Evolutionary conservation across 768 basidiomycete species (phyloP).

Genomic region (Sporobolomyces phaffii): DNA sequence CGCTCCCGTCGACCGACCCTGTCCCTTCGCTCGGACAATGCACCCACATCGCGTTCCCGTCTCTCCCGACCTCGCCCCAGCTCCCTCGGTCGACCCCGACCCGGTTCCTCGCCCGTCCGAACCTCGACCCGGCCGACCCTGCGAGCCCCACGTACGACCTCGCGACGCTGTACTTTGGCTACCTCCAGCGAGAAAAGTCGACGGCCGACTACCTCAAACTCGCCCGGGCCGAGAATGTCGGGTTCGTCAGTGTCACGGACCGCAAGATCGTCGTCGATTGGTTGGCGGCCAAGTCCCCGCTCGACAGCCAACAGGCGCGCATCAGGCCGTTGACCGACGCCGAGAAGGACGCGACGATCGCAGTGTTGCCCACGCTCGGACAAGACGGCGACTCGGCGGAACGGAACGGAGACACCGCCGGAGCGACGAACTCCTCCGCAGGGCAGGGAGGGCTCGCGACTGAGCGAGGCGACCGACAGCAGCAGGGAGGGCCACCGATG

Average conservation of each 20-base stretch:
- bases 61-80: constrained; percentile 54
- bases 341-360: constrained; percentile 46
- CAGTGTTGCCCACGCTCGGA: neutral
- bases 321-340: constrained; percentile 46
- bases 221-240: constrained; percentile 65
- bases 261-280: constrained; percentile 79
- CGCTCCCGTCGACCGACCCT: constrained; percentile 46
- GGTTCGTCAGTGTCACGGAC: constrained; percentile 79
- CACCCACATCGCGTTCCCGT: constrained; percentile 60
- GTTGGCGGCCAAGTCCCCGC: constrained; percentile 58
- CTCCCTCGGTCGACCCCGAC: constrained; percentile 72
- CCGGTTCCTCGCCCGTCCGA: constrained; percentile 59
- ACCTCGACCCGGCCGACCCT: constrained; percentile 46
- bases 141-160: constrained; percentile 66
- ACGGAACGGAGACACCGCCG: neutral
- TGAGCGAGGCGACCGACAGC: constrained; percentile 44
- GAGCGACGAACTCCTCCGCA: neutral
- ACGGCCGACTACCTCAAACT: constrained; percentile 85
- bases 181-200: constrained; percentile 64
- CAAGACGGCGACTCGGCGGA: neutral
- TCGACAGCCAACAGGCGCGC: constrained; percentile 50
- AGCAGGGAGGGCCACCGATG: constrained; percentile 48
- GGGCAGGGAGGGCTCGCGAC: neutral
- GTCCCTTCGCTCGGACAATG: constrained; percentile 55
- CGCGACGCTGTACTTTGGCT: constrained; percentile 78